Evolutionary conservation across 768 basidiomycete genomes (phyloP), one percentile per base, ranked within the genome.

Genomic region (Kondoa subrosea): DNA sequence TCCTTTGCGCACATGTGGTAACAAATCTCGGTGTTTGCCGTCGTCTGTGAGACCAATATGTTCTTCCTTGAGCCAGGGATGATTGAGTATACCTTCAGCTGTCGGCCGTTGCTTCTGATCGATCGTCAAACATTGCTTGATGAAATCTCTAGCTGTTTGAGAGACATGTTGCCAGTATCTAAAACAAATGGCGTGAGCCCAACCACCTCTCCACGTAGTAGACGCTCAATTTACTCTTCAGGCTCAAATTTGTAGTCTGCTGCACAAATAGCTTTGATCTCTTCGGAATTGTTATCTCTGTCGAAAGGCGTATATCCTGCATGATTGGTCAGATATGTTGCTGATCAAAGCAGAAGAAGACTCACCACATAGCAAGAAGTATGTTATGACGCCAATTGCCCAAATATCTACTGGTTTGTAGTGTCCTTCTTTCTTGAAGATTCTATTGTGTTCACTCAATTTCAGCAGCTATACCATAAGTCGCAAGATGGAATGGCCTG

Each of bases 331-430:
- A 64, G 14, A 17, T 60, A 78, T 31, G 2, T 14, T 34, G 27
- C 29, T 34, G n/a, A 8, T 1, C 30, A 33, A 56, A 29, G 14
- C 21, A 27, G 29, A 27, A 59, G 14, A 59, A 33, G 17, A 16
- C 58, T 31, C 1, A 75, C 84, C 85, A 64, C 85, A 85, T 30
- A 96, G 85, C 2, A 96, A 80, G 85, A 95, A 95, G 79, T 96
- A 96, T 15, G 93, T 88, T 77, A 99, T 92, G 62, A 99, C 93
- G 50, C 93, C 93, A 84, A 97, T 92, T 0, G 93, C 91, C 92
- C 70, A 71, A 30, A 66, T 40, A 27, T 66, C 70, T 16, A 69
- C 70, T 8, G 92, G 91, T 78, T 89, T 95, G 56, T 87, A 84
- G 73, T 99, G 93, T 2, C 93, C 93, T 66, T 87, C 88, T 68